phyloP scores from a whole-genome alignment of 441 rosid species.

The Sinapis alba region DNA sequence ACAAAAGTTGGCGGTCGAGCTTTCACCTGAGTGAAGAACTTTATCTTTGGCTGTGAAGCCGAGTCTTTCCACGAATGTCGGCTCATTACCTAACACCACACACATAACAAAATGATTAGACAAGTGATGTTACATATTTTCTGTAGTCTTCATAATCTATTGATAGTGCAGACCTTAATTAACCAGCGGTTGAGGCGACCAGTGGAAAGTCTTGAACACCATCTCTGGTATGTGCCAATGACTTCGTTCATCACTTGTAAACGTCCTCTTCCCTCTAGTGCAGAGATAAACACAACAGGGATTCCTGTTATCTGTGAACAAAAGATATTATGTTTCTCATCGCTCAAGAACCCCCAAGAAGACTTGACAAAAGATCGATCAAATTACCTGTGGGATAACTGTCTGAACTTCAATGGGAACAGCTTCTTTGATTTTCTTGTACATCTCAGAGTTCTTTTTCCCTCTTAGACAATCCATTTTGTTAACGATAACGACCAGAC shows the following conservation, averaged over 20 bases:
- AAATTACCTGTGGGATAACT: conserved; percentile 83
- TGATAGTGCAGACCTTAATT: conserved; percentile 57
- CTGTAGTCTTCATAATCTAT: background rate
- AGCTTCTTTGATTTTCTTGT: conserved; percentile 79
- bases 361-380: background rate
- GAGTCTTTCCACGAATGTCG: conserved; percentile 96
- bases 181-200: conserved; percentile 95
- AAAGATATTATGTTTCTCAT: conserved; percentile 4
- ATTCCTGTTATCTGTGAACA: conserved; percentile 72
- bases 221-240: conserved; percentile 67
- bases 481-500: conserved; percentile 82
- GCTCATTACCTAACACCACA: conserved; percentile 73
- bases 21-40: conserved; percentile 96
- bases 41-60: conserved; percentile 84
- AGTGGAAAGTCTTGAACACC: conserved; percentile 90
- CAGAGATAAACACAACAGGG: conserved; percentile 82
- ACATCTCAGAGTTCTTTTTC: conserved; percentile 49
- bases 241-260: conserved; percentile 75
- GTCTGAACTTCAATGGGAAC: conserved; percentile 93
- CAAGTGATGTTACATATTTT: background rate
- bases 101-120: conserved; percentile 10
- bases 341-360: background rate
- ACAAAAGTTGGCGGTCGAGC: conserved; percentile 97
- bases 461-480: conserved; percentile 92
- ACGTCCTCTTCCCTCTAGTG: conserved; percentile 83